A percentile compares a stretch with the other conserved stretches of the same genome.
Evolutionary conservation across 306 rosid species (phyloP).

Genomic region (Echinosophora koreensis): DNA sequence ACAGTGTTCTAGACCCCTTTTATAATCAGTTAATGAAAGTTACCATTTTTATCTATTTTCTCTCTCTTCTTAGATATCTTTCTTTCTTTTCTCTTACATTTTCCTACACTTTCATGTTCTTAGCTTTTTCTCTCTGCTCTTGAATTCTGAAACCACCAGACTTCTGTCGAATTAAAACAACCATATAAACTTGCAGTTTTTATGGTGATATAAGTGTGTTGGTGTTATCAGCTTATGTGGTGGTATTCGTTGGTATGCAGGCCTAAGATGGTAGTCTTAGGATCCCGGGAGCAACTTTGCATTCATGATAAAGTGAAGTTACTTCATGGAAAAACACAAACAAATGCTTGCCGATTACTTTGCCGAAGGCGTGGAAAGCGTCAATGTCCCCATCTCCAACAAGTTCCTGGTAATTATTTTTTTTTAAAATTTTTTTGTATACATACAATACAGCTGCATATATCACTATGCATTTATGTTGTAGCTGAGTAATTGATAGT

Average conservation of each 20-base stretch:
- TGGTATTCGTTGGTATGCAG: slow-evolving; percentile 53
- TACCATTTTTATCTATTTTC: background rate
- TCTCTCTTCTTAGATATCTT: background rate
- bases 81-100: no score
- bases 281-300: slow-evolving; percentile 96
- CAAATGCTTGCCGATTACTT: slow-evolving; percentile 75
- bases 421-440: background rate
- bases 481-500: background rate
- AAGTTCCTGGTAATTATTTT: slow-evolving; percentile 61
- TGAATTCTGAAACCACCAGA: slow-evolving; percentile 4
- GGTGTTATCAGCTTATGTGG: slow-evolving; percentile 37
- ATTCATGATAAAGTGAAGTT: slow-evolving; percentile 85
- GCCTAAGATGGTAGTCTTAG: slow-evolving; percentile 93
- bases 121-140: background rate
- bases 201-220: slow-evolving; percentile 34
- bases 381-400: slow-evolving; percentile 59
- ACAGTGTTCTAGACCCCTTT: background rate
- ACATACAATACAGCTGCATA: slow-evolving; percentile 13
- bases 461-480: slow-evolving; percentile 16
- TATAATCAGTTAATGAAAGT: background rate
- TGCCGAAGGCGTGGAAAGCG: slow-evolving; percentile 65
- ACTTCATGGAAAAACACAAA: slow-evolving; percentile 79
- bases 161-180: slow-evolving; percentile 1
- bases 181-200: slow-evolving; percentile 7
- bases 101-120: background rate